phyloP scores from a whole-genome alignment of 1,284 basidiomycete species.

The Ganoderma leucocontextum region DNA sequence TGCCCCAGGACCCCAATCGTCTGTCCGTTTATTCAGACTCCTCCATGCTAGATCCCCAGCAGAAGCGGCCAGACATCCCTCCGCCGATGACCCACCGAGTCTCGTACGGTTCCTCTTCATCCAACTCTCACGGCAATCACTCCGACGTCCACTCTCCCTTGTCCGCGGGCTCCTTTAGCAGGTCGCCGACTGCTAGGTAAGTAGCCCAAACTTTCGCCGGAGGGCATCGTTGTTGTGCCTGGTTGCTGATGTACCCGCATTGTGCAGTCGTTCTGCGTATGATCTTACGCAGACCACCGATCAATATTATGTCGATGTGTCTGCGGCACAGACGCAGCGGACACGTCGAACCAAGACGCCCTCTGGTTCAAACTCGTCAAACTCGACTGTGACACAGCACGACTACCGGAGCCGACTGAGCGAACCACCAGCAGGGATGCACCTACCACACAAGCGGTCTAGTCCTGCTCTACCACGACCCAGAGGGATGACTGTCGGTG shows the following conservation, averaged over 20 bases:
- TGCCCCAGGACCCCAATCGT: slow-evolving; percentile 49
- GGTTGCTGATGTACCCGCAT: not conserved
- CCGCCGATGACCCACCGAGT: slow-evolving; percentile 47
- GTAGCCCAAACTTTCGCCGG: not conserved
- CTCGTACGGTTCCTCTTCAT: slow-evolving; percentile 66
- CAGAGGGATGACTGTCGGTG: slow-evolving; percentile 60
- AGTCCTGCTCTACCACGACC: slow-evolving; percentile 51
- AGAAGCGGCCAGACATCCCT: slow-evolving; percentile 45
- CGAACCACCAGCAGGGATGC: slow-evolving; percentile 23
- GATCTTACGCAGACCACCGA: slow-evolving; percentile 27
- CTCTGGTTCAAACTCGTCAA: slow-evolving; percentile 36
- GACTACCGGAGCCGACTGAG: slow-evolving; percentile 31
- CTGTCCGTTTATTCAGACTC: slow-evolving; percentile 62
- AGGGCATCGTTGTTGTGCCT: not conserved
- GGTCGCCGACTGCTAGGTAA: slow-evolving; percentile 31
- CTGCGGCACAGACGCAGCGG: slow-evolving; percentile 18
- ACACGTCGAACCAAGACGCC: slow-evolving; percentile 30
- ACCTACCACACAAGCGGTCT: slow-evolving; percentile 29
- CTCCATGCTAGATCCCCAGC: slow-evolving; percentile 54
- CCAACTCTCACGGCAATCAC: slow-evolving; percentile 52
- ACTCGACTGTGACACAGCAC: slow-evolving; percentile 33
- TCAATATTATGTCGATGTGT: slow-evolving; percentile 12
- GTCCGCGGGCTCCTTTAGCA: slow-evolving; percentile 20
- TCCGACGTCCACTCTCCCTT: slow-evolving; percentile 33
- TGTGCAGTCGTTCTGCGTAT: slow-evolving; percentile 28